A percentile compares a stretch with the other conserved stretches of the same genome.
These are phyloP conservation scores for Pleurotus giganteus DNA, from an alignment of 768 basidiomycete genomes.

Conservation along the genomic window DNA sequence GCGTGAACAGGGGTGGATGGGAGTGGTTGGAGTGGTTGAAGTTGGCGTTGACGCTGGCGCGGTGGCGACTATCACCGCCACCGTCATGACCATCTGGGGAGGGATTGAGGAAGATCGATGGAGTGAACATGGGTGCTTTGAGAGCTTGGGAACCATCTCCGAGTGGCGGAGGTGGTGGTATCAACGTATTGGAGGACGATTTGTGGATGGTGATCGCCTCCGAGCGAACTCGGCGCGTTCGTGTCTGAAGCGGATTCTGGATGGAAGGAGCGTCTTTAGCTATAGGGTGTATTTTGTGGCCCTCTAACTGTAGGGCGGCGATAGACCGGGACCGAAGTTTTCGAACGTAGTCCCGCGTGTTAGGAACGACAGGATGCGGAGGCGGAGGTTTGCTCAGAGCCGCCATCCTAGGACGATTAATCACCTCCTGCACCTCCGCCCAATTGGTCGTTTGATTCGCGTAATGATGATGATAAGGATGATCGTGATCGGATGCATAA, in stretches of 20 bases:
- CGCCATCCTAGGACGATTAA: background rate
- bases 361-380: background rate
- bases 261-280: background rate
- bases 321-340: conserved; percentile 6
- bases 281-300: background rate
- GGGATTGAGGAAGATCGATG: background rate
- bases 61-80: background rate
- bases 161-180: background rate
- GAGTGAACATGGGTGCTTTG: background rate
- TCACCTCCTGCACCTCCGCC: background rate
- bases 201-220: background rate
- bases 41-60: background rate
- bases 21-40: too few species aligned
- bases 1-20: background rate
- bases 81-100: too few species aligned
- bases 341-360: background rate
- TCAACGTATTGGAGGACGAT: background rate
- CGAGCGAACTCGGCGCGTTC: background rate
- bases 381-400: background rate
- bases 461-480: background rate
- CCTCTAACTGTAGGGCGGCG: background rate
- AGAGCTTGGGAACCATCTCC: background rate
- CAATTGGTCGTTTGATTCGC: background rate
- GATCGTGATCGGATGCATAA: background rate
- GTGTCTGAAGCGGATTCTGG: background rate